phyloP scores from a whole-genome alignment of 1,284 basidiomycete species.

The Mrakiaceae sp. region DNA sequence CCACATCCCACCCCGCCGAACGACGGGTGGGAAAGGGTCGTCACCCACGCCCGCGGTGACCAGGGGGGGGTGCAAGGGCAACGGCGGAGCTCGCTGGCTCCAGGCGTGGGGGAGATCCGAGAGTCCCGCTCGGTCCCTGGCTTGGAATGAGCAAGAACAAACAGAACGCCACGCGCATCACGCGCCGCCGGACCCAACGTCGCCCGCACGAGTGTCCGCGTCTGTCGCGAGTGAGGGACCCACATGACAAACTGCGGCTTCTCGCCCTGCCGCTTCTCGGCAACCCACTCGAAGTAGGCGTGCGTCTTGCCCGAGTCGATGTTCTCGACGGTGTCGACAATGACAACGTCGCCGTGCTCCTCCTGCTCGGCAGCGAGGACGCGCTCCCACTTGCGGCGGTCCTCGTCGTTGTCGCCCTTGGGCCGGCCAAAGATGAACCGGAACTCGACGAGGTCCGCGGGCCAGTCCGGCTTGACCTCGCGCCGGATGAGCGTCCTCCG shows the following conservation, averaged over 20 bases:
- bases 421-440: conserved; percentile 36
- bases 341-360: conserved; percentile 33
- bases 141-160: no score
- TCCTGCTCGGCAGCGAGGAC: conserved; percentile 26
- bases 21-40: not conserved
- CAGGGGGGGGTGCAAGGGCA: not conserved
- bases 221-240: conserved; percentile 12
- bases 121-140: no score
- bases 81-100: no score
- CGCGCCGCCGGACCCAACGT: no score
- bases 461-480: conserved; percentile 25
- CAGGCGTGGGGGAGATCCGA: no score
- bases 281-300: conserved; percentile 36
- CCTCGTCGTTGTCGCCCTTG: conserved; percentile 8
- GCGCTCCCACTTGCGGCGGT: conserved; percentile 19
- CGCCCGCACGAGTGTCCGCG: no score
- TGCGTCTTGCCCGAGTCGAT: conserved; percentile 37
- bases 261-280: conserved; percentile 30
- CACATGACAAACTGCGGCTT: conserved; percentile 34
- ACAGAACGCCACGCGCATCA: no score
- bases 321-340: conserved; percentile 34
- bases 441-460: conserved; percentile 29
- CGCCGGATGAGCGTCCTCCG: conserved; percentile 8
- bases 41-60: not conserved
- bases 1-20: not conserved